Evolutionary conservation across 108 stramenopile species (phyloP).

Genomic region (Pseudonitzschia delicatissima): DNA sequence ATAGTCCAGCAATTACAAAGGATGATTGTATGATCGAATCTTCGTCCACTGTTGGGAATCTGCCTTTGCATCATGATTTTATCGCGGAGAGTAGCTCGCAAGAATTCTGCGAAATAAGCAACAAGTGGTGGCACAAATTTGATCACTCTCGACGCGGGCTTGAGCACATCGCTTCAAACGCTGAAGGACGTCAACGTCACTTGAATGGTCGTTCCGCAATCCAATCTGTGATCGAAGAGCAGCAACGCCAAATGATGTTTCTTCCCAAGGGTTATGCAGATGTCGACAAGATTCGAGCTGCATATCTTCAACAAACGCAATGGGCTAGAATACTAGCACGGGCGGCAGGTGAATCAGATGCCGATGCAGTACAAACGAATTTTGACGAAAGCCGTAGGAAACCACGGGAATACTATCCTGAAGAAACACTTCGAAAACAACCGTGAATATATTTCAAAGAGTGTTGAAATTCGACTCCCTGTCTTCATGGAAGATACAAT

Average conservation of each 20-base stretch:
- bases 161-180: conserved; percentile 66
- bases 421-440: conserved; percentile 38
- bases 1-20: background rate
- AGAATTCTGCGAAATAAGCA: conserved; percentile 9
- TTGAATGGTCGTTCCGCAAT: conserved; percentile 51
- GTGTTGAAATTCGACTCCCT: conserved; percentile 6
- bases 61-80: background rate
- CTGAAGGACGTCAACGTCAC: conserved; percentile 65
- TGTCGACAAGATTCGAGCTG: conserved; percentile 51
- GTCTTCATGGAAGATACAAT: conserved; percentile 27
- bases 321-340: conserved; percentile 68
- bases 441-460: background rate
- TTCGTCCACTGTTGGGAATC: background rate
- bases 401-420: conserved; percentile 61
- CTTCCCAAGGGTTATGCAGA: conserved; percentile 18
- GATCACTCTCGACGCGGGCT: conserved; percentile 72
- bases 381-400: conserved; percentile 56
- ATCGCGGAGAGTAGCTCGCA: background rate
- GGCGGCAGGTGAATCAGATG: conserved; percentile 67
- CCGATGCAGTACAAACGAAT: conserved; percentile 57
- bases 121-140: conserved; percentile 77
- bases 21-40: background rate
- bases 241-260: conserved; percentile 48
- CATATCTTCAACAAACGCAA: conserved; percentile 58
- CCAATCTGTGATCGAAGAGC: conserved; percentile 59